A percentile compares a stretch with the other conserved stretches of the same genome.
Conservation (phyloP, 306 rosid species). For the Alnus glutinosa region DNA sequence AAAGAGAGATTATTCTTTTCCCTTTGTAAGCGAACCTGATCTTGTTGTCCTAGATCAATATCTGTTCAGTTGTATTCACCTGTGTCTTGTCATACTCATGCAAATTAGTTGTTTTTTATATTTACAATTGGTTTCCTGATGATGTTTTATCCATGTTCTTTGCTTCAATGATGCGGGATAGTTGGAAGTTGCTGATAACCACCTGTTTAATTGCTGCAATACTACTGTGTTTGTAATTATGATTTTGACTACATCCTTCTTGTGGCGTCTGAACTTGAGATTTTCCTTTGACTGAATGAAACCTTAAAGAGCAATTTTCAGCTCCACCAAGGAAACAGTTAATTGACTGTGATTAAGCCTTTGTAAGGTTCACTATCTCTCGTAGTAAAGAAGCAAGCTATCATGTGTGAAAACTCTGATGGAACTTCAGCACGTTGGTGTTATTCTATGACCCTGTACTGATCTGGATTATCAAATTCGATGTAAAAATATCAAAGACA, state of each 20-base stretch:
- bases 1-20: constrained; percentile 65
- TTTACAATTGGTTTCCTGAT: constrained; percentile 3
- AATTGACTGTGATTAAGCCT: neutral
- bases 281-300: neutral
- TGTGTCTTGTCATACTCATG: constrained; percentile 13
- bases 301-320: neutral
- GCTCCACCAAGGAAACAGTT: neutral
- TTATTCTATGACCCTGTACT: neutral
- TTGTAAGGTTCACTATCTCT: neutral
- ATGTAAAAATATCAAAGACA: neutral
- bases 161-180: constrained; percentile 1
- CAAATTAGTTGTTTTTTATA: neutral
- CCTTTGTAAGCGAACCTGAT: constrained; percentile 62
- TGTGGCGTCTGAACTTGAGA: neutral
- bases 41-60: constrained; percentile 19
- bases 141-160: constrained; percentile 3
- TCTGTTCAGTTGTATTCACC: constrained; percentile 7
- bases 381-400: neutral
- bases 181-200: neutral
- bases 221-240: neutral
- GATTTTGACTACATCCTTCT: neutral
- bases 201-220: neutral
- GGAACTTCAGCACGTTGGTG: neutral
- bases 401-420: neutral
- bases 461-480: neutral